Percentiles rank a stretch among this genome's conserved stretches.
Evolutionary conservation across 306 rosid species (phyloP).

Genomic region (Castanea mollissima): DNA sequence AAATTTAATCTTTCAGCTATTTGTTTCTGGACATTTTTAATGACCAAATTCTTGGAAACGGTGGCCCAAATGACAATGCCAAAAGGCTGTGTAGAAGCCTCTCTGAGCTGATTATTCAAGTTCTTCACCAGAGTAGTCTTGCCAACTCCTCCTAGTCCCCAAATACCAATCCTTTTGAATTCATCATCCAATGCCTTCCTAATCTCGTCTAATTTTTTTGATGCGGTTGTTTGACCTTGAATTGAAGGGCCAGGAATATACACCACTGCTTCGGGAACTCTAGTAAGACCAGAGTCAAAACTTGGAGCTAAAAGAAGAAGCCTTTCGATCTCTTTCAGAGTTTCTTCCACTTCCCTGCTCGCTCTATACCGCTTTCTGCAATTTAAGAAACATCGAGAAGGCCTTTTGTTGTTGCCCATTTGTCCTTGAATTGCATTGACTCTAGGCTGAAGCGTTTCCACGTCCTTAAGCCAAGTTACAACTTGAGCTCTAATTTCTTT

Average conservation of each 20-base stretch:
- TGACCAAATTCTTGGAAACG: too few relatives aligned
- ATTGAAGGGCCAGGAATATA: too few relatives aligned
- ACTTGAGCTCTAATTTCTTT: neutral
- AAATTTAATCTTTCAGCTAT: too few relatives aligned
- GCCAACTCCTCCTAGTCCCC: slow-evolving; percentile 23
- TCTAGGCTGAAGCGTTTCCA: neutral
- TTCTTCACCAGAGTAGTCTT: slow-evolving; percentile 23
- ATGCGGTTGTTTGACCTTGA: too few relatives aligned
- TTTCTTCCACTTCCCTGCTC: neutral
- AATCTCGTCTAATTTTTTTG: too few relatives aligned
- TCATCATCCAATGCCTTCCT: too few relatives aligned
- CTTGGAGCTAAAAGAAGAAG: neutral
- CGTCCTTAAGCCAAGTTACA: slow-evolving; percentile 4
- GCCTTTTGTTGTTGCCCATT: neutral
- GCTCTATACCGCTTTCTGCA: neutral
- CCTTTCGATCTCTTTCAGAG: neutral
- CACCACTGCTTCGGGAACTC: neutral
- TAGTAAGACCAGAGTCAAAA: neutral
- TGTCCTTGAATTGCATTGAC: slow-evolving; percentile 1
- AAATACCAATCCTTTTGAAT: neutral
- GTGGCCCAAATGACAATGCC: slow-evolving; percentile 1
- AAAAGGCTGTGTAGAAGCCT: neutral
- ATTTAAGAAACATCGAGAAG: neutral
- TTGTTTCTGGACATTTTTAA: too few relatives aligned
- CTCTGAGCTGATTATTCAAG: slow-evolving; percentile 13